Evolutionary conservation across 495 filamentous ascomycete species (phyloP), one percentile per base, ranked within the genome.

Genomic region (Aspergillus saccharolyticus): DNA sequence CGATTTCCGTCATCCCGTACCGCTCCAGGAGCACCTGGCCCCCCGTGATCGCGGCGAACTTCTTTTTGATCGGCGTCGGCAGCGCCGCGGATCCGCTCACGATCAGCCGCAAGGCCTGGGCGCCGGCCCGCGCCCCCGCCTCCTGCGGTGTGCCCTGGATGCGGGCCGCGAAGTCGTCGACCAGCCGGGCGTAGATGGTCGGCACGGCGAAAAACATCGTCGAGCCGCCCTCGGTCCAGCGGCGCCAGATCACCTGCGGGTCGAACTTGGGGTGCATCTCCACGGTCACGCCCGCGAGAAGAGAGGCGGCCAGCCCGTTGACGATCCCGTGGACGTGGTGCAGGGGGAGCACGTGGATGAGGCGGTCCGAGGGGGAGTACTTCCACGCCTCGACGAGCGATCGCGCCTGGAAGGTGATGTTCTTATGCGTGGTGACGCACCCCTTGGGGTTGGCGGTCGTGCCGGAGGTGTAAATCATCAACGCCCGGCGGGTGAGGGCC

Each of bases 1-100:
- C 74, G 22, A 77, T 75, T 60, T 78, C 75, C 1, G 75, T 78
- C 75, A 78, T 78, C 4, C 75, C 75, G 42, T 75, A 78, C 0
- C 75, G 69, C 60, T 78, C 75, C 2, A 78, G 69, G 30, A 78
- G 55, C 17, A 63, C 65, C 56, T 78, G 74, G 24, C 73, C 33
- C 6, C 33, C 69, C 0, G 74, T 74, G 44, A 74, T 72, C 24
- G 72, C 67, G 9, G 70, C 71, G 22, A 75, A 78, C 55, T 71
- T 72, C n/a, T 62, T 50, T 55, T 76, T 76, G 52, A 75, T 74
- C 0, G 73, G 73, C 0, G 74, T 76, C 0, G 73, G 74, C 3
- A 77, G 66, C 0, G 74, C 73, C n/a, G 74, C 74, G 1, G 74
- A 78, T 14, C 75, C 75, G 52, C 70, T 74, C 17, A 78, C 67